A percentile compares a stretch with the other conserved stretches of the same genome.
phyloP scores from a whole-genome alignment of 257 asterid species.

The Ocimum tenuiflorum region DNA sequence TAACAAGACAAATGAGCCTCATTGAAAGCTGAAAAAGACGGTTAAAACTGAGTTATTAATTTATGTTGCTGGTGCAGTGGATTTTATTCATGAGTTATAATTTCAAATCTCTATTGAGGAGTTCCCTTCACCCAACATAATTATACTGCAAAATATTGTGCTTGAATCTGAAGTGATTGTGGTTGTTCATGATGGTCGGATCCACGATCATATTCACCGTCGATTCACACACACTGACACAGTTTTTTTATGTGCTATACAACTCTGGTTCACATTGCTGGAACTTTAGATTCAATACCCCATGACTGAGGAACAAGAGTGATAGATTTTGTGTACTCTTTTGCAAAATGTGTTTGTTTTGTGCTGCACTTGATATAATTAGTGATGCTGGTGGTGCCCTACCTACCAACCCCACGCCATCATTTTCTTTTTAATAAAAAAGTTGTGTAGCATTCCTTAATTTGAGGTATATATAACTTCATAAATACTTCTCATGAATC shows the following conservation, averaged over 20 bases:
- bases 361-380: not conserved
- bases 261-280: not conserved
- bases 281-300: not conserved
- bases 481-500: too few species aligned
- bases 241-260: not conserved
- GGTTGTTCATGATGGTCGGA: too few species aligned
- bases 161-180: too few species aligned
- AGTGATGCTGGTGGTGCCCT: not conserved
- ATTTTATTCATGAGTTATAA: not conserved
- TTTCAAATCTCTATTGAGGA: not conserved
- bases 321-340: not conserved
- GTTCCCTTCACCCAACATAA: too few species aligned
- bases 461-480: too few species aligned
- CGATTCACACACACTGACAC: not conserved
- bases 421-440: not conserved
- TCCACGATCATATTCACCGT: not conserved
- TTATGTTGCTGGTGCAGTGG: not conserved
- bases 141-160: too few species aligned
- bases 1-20: constrained; percentile 1
- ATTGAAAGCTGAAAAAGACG: not conserved
- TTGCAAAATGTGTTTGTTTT: not conserved
- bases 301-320: not conserved
- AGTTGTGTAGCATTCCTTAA: not conserved
- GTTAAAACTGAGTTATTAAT: not conserved
- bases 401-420: constrained; percentile 11